These are phyloP conservation scores for Panaeolus papilionaceus DNA, from an alignment of 768 basidiomycete genomes.

Conservation along the genomic window DNA sequence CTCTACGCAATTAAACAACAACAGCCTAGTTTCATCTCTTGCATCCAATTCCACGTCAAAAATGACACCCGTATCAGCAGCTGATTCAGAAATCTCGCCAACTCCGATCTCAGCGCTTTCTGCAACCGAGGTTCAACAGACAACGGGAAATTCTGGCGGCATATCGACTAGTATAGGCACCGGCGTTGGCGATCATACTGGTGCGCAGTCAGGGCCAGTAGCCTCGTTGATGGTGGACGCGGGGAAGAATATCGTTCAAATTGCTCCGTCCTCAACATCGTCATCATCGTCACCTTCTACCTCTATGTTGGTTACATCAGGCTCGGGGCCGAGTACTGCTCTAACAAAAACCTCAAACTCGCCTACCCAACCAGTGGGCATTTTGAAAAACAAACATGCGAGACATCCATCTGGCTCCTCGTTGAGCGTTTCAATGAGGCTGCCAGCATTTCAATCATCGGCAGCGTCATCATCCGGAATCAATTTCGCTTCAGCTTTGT, in stretches of 20 bases:
- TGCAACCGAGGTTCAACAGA: not conserved
- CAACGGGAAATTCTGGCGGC: not conserved
- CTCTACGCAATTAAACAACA: not conserved
- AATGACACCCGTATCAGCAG: not conserved
- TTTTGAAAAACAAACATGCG: not conserved
- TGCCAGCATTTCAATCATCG: not conserved
- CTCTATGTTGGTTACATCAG: not conserved
- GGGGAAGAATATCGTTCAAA: not conserved
- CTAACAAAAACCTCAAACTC: not conserved
- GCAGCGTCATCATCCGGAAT: not conserved
- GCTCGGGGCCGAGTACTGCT: not conserved
- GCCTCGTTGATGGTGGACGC: not conserved
- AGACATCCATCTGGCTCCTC: not conserved
- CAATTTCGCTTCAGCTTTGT: not conserved
- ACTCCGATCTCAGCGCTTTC: not conserved
- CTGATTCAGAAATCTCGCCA: not conserved
- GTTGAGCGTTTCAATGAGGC: not conserved
- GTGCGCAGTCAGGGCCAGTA: not conserved
- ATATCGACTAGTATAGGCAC: not conserved
- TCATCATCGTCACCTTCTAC: not conserved
- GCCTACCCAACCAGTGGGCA: not conserved
- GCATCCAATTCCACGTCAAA: not conserved
- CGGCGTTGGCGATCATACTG: not conserved
- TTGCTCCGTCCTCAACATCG: too few relatives aligned
- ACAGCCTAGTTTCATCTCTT: not conserved